Evolutionary conservation across 2,329 filamentous ascomycete genomes (phyloP).

Genomic region (Exophiala bonariae): DNA sequence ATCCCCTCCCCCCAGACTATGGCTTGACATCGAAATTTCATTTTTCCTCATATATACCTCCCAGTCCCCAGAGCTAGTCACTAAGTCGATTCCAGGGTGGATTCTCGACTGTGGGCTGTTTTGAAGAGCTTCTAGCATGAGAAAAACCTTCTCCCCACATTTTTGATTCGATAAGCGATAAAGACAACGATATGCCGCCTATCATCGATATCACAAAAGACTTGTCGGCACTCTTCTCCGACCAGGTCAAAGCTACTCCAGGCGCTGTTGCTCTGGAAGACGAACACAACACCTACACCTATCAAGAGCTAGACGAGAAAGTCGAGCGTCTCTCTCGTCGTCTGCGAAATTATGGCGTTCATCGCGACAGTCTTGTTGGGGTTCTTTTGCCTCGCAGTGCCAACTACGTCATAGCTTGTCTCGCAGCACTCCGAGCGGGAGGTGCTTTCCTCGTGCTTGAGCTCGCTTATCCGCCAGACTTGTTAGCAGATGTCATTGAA

Average conservation of each 20-base stretch:
- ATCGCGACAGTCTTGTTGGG: conserved; percentile 72
- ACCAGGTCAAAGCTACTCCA: conserved; percentile 69
- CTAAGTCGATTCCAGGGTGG: no score
- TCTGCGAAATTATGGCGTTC: conserved; percentile 67
- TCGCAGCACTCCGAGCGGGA: conserved; percentile 75
- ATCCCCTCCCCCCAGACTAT: no score
- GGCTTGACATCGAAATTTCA: no score
- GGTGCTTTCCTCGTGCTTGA: conserved; percentile 80
- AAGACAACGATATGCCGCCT: conserved; percentile 42
- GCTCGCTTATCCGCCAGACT: conserved; percentile 71
- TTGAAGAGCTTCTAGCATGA: no score
- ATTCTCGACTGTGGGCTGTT: no score
- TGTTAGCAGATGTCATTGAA: conserved; percentile 74
- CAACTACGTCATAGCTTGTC: conserved; percentile 75
- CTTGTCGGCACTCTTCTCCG: conserved; percentile 68
- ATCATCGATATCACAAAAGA: conserved; percentile 71
- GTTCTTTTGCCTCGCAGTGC: conserved; percentile 74
- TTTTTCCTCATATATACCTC: no score
- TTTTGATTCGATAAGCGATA: conserved; percentile 33
- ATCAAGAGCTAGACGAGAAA: conserved; percentile 68
- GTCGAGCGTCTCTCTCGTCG: conserved; percentile 65
- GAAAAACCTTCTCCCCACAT: no score
- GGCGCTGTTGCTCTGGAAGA: conserved; percentile 72
- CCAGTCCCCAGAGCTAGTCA: no score
- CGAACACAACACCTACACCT: conserved; percentile 66